Conservation (phyloP, 2,329 filamentous ascomycete species). For the Pyrenophora seminiperda region DNA sequence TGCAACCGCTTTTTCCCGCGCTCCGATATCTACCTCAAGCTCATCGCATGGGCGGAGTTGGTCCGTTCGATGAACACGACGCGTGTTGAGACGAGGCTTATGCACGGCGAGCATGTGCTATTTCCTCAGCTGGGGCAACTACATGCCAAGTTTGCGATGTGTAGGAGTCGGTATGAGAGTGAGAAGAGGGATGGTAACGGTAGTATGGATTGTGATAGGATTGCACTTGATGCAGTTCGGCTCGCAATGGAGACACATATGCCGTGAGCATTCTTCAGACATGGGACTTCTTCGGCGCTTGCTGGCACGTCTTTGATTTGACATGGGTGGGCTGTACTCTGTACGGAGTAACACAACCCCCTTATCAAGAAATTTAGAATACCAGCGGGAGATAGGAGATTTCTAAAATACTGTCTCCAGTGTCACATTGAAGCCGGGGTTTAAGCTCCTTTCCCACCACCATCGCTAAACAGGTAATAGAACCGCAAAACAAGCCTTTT, state of each 20-base stretch:
- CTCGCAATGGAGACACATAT: constrained; percentile 6
- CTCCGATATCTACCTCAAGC: constrained; percentile 14
- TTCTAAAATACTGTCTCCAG: no score
- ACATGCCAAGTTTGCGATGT: constrained; percentile 9
- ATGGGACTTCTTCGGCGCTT: no score
- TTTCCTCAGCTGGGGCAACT: constrained; percentile 12
- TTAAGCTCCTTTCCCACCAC: no score
- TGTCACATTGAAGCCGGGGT: no score
- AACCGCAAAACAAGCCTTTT: no score
- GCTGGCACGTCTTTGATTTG: no score
- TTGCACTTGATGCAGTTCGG: constrained; percentile 14
- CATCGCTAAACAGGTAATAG: no score
- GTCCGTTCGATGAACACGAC: constrained; percentile 18
- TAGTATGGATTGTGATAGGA: constrained; percentile 8
- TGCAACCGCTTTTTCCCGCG: constrained; percentile 9
- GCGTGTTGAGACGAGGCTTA: not conserved
- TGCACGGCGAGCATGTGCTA: not conserved
- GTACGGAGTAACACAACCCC: no score
- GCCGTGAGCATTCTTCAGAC: not conserved
- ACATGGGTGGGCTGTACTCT: no score
- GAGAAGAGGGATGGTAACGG: constrained; percentile 10
- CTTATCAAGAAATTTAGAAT: no score
- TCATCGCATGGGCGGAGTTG: constrained; percentile 20
- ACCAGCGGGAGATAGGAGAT: no score
- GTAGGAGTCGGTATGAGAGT: constrained; percentile 12